Evolutionary conservation across 2,329 filamentous ascomycete genomes (phyloP).

Genomic region (Clonostachys sp.): DNA sequence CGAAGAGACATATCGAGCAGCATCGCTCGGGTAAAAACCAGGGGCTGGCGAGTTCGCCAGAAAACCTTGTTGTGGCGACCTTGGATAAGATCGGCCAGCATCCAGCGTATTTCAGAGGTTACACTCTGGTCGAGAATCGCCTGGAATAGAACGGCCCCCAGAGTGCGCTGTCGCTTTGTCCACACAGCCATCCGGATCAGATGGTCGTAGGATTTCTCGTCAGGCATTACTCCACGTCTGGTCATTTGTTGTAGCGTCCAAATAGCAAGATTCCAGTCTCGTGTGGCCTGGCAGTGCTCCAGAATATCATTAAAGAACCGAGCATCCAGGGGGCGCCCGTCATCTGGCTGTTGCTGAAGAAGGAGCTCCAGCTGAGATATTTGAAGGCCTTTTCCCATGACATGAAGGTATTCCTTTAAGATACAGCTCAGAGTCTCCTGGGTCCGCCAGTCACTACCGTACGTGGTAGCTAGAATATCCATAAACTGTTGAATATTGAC

Average conservation of each 20-base stretch:
- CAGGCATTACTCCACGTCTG: constrained; percentile 12
- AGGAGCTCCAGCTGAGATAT: not conserved
- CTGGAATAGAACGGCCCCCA: constrained; percentile 24
- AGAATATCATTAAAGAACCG: constrained; percentile 32
- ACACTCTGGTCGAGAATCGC: constrained; percentile 21
- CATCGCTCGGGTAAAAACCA: constrained; percentile 18
- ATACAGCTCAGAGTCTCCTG: constrained; percentile 26
- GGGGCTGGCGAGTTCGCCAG: constrained; percentile 16
- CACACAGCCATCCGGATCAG: constrained; percentile 30
- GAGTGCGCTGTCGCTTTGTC: constrained; percentile 18
- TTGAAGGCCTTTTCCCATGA: constrained; percentile 2
- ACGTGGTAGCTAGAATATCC: constrained; percentile 30
- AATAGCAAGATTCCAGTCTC: constrained; percentile 22
- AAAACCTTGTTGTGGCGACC: constrained; percentile 12
- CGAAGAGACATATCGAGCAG: constrained; percentile 8
- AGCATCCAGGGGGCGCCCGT: constrained; percentile 14
- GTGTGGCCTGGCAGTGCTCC: constrained; percentile 14
- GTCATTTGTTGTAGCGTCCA: constrained; percentile 19
- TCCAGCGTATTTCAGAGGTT: constrained; percentile 11
- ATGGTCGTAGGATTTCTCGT: constrained; percentile 24
- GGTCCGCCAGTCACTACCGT: constrained; percentile 41
- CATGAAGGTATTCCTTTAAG: constrained; percentile 32
- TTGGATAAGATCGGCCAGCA: constrained; percentile 17
- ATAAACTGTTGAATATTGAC: constrained; percentile 16
- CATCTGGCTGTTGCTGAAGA: constrained; percentile 4